phyloP scores from a whole-genome alignment of 768 basidiomycete species.

The Boletus subparvulus region DNA sequence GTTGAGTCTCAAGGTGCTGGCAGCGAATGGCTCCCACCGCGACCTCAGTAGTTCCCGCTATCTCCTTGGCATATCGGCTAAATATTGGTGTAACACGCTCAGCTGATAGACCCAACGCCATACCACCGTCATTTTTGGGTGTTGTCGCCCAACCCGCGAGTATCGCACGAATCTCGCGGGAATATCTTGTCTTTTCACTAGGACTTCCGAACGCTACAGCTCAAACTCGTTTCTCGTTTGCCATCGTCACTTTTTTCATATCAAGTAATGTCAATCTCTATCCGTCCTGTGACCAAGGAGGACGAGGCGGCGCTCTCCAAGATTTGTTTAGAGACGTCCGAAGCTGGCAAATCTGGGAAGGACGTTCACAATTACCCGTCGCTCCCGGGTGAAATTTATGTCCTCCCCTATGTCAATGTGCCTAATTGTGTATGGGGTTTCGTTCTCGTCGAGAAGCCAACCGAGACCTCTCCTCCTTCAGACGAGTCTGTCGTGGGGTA shows the following conservation, averaged over 20 bases:
- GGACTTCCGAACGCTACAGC: background rate
- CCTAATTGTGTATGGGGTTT: constrained; percentile 67
- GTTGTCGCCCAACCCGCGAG: background rate
- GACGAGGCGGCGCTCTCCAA: constrained; percentile 60
- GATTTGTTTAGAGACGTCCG: constrained; percentile 74
- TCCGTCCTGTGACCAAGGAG: constrained; percentile 54
- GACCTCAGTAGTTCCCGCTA: constrained; percentile 2
- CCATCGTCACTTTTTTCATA: background rate
- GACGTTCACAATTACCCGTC: constrained; percentile 57
- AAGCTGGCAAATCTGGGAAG: constrained; percentile 69
- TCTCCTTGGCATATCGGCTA: constrained; percentile 11
- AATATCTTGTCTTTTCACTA: background rate
- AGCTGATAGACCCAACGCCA: constrained; percentile 1
- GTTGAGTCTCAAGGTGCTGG: background rate
- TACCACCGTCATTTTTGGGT: background rate
- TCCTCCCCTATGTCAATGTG: constrained; percentile 71
- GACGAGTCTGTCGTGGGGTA: constrained; percentile 65
- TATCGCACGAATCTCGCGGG: background rate
- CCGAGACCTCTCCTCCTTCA: constrained; percentile 20
- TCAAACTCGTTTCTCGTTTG: background rate
- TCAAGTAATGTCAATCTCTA: constrained; percentile 37
- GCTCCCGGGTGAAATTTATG: constrained; percentile 70
- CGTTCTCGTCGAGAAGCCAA: constrained; percentile 56
- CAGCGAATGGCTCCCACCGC: background rate
- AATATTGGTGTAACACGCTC: constrained; percentile 18